Evolutionary conservation across 1,284 basidiomycete genomes (phyloP).

Genomic region (Heterobasidion occidentale): DNA sequence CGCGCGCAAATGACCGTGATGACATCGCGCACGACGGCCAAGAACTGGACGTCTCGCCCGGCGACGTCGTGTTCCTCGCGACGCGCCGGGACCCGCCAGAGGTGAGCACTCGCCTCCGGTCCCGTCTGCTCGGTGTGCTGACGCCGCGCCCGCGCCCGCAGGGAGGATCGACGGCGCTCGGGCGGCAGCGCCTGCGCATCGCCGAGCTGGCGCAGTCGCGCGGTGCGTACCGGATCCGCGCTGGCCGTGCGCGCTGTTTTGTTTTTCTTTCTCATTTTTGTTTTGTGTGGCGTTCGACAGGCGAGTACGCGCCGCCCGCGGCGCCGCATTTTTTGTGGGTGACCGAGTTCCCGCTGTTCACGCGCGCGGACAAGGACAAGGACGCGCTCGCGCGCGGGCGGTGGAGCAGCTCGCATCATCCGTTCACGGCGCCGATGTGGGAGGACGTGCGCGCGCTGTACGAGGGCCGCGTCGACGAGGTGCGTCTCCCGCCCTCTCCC

Average conservation of each 20-base stretch:
- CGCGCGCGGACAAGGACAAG: constrained; percentile 83
- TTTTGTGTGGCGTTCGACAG: not conserved
- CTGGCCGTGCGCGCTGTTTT: no score
- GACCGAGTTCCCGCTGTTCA: constrained; percentile 94
- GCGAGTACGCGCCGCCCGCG: constrained; percentile 28
- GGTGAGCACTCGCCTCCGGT: constrained; percentile 21
- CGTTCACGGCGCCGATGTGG: constrained; percentile 94
- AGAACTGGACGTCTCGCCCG: not conserved
- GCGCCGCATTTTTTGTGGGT: constrained; percentile 89
- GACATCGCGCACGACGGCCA: no score
- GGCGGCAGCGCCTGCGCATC: constrained; percentile 64
- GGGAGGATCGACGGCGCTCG: constrained; percentile 83
- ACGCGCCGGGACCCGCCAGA: constrained; percentile 36
- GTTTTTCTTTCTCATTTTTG: no score
- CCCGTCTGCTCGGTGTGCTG: not conserved
- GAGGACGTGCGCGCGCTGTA: constrained; percentile 76
- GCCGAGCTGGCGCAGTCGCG: constrained; percentile 53
- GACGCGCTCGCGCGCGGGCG: constrained; percentile 76
- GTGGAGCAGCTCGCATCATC: constrained; percentile 90
- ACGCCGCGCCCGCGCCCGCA: constrained; percentile 20
- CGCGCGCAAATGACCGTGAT: no score
- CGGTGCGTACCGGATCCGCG: no score
- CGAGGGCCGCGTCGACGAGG: constrained; percentile 56
- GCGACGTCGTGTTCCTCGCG: constrained; percentile 36
- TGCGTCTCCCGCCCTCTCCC: constrained; percentile 19